A percentile compares a stretch with the other conserved stretches of the same genome.
Evolutionary conservation across 1,284 basidiomycete species (phyloP).

Genomic region (Marasmius oreades): DNA sequence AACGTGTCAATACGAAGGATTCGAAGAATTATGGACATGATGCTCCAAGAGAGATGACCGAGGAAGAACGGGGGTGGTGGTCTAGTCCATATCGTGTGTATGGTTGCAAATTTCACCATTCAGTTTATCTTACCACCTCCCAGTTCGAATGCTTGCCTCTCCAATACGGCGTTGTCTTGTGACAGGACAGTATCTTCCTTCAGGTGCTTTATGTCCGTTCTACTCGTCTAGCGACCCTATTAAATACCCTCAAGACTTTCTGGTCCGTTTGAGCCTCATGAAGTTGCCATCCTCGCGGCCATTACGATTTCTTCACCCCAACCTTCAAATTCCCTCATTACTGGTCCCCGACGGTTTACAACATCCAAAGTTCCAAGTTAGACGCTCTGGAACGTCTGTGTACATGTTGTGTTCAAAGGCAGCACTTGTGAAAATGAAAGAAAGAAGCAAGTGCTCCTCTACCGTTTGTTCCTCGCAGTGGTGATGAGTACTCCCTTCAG

Average conservation of each 20-base stretch:
- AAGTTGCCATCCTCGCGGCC: slow-evolving; percentile 30
- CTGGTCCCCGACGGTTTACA: slow-evolving; percentile 67
- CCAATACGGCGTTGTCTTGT: slow-evolving; percentile 55
- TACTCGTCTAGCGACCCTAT: slow-evolving; percentile 1
- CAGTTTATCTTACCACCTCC: slow-evolving; percentile 8
- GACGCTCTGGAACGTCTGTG: slow-evolving; percentile 37
- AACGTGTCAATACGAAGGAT: slow-evolving; percentile 19
- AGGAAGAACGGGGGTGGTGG: slow-evolving; percentile 61
- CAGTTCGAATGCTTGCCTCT: slow-evolving; percentile 69
- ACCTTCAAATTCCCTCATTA: slow-evolving; percentile 9
- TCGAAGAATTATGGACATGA: slow-evolving; percentile 29
- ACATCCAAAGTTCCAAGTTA: slow-evolving; percentile 54
- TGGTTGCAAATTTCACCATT: slow-evolving; percentile 1
- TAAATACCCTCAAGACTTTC: slow-evolving; percentile 46
- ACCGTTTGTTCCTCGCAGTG: slow-evolving; percentile 9
- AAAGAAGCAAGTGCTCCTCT: slow-evolving; percentile 26
- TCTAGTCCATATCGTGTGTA: slow-evolving; percentile 71
- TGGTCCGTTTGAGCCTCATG: slow-evolving; percentile 57
- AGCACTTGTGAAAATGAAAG: slow-evolving; percentile 32
- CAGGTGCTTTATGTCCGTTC: slow-evolving; percentile 36
- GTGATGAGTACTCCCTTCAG: slow-evolving; percentile 13
- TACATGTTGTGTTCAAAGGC: slow-evolving; percentile 59
- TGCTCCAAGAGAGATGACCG: slow-evolving; percentile 52
- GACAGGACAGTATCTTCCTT: slow-evolving; percentile 51
- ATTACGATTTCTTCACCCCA: slow-evolving; percentile 9